Evolutionary conservation across 1,284 basidiomycete genomes (phyloP).

Genomic region (Puccinia coronata): DNA sequence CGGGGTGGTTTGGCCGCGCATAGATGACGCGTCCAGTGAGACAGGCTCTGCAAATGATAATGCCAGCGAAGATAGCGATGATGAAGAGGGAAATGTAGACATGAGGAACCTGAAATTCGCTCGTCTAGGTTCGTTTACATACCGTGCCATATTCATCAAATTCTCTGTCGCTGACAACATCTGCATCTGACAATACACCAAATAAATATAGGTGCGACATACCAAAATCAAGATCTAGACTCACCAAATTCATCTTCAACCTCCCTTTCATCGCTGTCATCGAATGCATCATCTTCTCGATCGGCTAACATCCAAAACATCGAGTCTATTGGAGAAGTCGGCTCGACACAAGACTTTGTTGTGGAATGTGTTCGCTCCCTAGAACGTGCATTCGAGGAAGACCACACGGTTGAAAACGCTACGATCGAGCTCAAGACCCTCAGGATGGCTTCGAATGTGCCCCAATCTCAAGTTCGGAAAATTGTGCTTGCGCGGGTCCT

Average conservation of each 20-base stretch:
- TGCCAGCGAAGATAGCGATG: constrained; percentile 52
- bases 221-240: constrained; percentile 23
- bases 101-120: constrained; percentile 54
- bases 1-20: constrained; percentile 50
- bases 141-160: constrained; percentile 55
- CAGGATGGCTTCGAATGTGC: constrained; percentile 88
- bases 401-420: constrained; percentile 85
- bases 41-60: constrained; percentile 50
- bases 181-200: constrained; percentile 7
- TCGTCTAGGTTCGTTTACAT: constrained; percentile 51
- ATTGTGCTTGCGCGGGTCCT: constrained; percentile 75
- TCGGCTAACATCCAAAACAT: constrained; percentile 49
- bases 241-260: constrained; percentile 33
- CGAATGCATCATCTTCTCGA: constrained; percentile 53
- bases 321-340: constrained; percentile 45
- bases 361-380: constrained; percentile 76
- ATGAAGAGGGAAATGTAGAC: constrained; percentile 55
- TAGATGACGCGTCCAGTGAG: constrained; percentile 45
- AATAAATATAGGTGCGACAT: constrained; percentile 25
- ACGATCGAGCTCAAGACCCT: constrained; percentile 89
- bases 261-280: constrained; percentile 54
- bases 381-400: constrained; percentile 84
- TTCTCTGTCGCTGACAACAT: constrained; percentile 52
- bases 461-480: constrained; percentile 73
- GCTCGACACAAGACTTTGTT: constrained; percentile 67